Percentiles rank a stretch among this genome's conserved stretches.
Conservation (phyloP, 2,329 filamentous ascomycete genomes). For the Arthroderma sp. region DNA sequence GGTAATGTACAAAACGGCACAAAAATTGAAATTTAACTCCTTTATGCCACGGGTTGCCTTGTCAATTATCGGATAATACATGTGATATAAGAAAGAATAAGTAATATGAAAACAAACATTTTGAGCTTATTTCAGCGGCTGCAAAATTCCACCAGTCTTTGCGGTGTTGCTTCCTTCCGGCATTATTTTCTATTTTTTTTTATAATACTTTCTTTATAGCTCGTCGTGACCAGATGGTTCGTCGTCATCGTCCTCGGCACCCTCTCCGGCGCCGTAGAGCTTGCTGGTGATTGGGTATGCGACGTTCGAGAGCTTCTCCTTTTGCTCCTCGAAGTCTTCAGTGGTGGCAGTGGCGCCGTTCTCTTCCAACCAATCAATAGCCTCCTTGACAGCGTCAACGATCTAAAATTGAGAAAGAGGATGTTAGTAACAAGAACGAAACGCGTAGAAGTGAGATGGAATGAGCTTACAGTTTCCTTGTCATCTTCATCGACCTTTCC, state of each 20-base stretch:
- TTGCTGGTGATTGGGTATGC: constrained; percentile 99
- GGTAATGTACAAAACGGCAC: background rate
- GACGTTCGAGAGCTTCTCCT: constrained; percentile 94
- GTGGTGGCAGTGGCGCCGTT: constrained; percentile 71
- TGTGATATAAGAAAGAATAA: background rate
- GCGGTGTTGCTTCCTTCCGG: background rate
- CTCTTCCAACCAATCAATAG: constrained; percentile 92
- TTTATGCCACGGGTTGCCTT: background rate
- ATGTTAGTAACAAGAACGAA: constrained; percentile 19
- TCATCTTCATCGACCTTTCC: constrained; percentile 98
- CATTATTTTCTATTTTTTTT: constrained; percentile 5
- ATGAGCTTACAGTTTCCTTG: constrained; percentile 70
- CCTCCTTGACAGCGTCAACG: constrained; percentile 91
- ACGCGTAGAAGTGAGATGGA: background rate
- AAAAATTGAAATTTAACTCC: background rate
- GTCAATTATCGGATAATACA: background rate
- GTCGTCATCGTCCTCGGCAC: constrained; percentile 54
- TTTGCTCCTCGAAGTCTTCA: constrained; percentile 98
- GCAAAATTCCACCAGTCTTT: no score
- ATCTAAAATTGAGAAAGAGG: constrained; percentile 38
- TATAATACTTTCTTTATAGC: constrained; percentile 43
- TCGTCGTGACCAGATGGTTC: constrained; percentile 61
- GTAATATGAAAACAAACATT: background rate
- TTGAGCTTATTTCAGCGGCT: no score
- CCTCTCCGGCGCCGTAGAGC: constrained; percentile 64